Evolutionary conservation across 1,284 basidiomycete genomes (phyloP), one percentile per base, ranked within the genome.

Genomic region (Sporisorium scitamineum): DNA sequence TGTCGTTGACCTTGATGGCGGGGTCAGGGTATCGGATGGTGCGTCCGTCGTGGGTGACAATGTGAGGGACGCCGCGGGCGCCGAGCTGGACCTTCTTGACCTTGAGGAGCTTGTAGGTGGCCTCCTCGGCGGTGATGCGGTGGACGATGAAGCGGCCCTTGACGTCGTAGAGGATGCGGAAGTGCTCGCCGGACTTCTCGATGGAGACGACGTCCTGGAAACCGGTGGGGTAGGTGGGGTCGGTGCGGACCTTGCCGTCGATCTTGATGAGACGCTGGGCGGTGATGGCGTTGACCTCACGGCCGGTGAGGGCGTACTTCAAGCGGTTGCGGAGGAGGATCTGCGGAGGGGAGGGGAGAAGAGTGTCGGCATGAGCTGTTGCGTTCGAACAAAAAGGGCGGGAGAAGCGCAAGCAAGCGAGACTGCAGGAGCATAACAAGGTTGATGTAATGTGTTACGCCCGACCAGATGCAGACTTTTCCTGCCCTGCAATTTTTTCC

Each of bases 11-110:
- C 87, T 90, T 92, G 90, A 99, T 95, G 82, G 88, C 86, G 52
- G 97, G 96, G 88, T 99, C 96, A 80, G 97, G 96, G 90, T 98
- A 99, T 83, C 96, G 96, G 89, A 99, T 97, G 80, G 96, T 99
- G 86, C 96, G 94, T 73, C 97, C 96, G 86, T 99, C 97, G 89
- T 99, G 96, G 83, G 96, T 98, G 88, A 98, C 94, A 82, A 99
- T 89, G 89, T 95, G 92, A 64, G 96, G 97, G 61, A 99, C 95
- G 86, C 95, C 95, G 87, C 94, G 93, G 82, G 91, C 90, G 79
- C 97, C 96, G 82, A 99, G 89, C 80, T 94, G 94, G 60, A 95
- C 92, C 86, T 92, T 92, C 87, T 91, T 91, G 82, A 99, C 96
- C 88, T 99, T 99, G 87, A 93, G 90, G 85, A 99, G 94, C 89